These are phyloP conservation scores for Botrytis fabae DNA, from an alignment of 2,329 filamentous ascomycete species.

Conservation along the genomic window DNA sequence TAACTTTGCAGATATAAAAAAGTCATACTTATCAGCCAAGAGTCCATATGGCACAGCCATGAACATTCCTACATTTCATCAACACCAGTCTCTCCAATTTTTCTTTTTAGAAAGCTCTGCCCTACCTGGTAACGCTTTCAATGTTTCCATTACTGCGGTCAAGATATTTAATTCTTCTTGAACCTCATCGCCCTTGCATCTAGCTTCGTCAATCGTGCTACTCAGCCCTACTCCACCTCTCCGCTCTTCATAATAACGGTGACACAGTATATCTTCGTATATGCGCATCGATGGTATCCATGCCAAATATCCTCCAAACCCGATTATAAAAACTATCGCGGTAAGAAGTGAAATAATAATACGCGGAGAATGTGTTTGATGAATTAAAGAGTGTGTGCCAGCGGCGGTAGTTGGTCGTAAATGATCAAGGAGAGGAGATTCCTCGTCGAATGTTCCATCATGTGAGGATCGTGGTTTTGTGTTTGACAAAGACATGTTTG, in stretches of 20 bases:
- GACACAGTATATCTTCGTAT: constrained; percentile 46
- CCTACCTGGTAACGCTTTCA: constrained; percentile 41
- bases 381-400: background rate
- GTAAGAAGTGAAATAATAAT: constrained; percentile 41
- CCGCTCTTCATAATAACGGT: constrained; percentile 41
- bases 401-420: background rate
- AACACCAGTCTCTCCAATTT: background rate
- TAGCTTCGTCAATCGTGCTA: constrained; percentile 41
- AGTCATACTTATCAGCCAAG: constrained; percentile 42
- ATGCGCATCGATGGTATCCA: constrained; percentile 42
- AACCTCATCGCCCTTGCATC: constrained; percentile 44
- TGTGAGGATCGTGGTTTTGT: constrained; percentile 4
- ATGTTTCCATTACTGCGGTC: constrained; percentile 39
- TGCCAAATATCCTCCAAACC: constrained; percentile 39
- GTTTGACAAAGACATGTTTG: constrained; percentile 10
- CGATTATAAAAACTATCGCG: constrained; percentile 39
- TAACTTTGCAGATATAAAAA: background rate
- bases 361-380: constrained; percentile 32
- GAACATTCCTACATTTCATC: constrained; percentile 34
- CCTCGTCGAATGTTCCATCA: constrained; percentile 11
- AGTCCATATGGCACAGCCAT: constrained; percentile 44
- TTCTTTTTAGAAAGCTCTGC: background rate
- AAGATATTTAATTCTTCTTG: constrained; percentile 43
- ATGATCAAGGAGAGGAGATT: constrained; percentile 20
- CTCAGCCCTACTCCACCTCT: constrained; percentile 29